Base-by-base conservation (phyloP, 805 yeast genomes). In the Saccharomycopsis fermentans region DNA sequence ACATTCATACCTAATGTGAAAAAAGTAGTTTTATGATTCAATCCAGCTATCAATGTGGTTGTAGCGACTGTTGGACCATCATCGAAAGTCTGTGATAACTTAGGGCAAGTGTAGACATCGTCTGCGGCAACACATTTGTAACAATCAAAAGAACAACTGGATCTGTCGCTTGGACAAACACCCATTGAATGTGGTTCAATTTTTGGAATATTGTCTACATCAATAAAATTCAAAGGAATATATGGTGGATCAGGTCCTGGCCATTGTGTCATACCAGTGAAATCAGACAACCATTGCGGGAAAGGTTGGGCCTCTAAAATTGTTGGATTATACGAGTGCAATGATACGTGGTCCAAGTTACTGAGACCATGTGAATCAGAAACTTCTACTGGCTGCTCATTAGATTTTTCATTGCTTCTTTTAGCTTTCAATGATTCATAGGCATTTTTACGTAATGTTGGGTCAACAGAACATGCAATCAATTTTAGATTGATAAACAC, bases 61-160 rank as follows among this genome's bases (percentile, higher is more conserved):
- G 97, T 91, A 24, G 81, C 77, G 0, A 81, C 81, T 0, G 91
- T 79, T 1, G 99, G 99, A 0, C 99, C 98, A 69, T 92, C 98
- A 69, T 92, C 99, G 71, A 92, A 92, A 0, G 96, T 85, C 71
- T 92, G 98, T 0, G 91, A 81, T 40, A 92, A 73, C 53, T 75
- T 73, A 2, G 84, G 80, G 69, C 97, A 91, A 0, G 92, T 81
- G 65, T 74, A 78, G 4, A 87, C 82, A 67, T 91, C 98, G 70
- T 87, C 94, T 39, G 73, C 78, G 26, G 83, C 81, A 29, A 84
- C 81, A 72, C 97, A 91, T 62, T 84, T 81, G 69, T 77, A 80
- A 69, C 97, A 91, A 69, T 90, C 97, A 72, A 88, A 91, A 0
- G 96, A 86, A 66, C 97, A 91, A 34, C 77, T 74, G 17, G 71